Evolutionary conservation across 208 protist genomes (phyloP).

Genomic region (Acanthamoeba culbertsoni): DNA sequence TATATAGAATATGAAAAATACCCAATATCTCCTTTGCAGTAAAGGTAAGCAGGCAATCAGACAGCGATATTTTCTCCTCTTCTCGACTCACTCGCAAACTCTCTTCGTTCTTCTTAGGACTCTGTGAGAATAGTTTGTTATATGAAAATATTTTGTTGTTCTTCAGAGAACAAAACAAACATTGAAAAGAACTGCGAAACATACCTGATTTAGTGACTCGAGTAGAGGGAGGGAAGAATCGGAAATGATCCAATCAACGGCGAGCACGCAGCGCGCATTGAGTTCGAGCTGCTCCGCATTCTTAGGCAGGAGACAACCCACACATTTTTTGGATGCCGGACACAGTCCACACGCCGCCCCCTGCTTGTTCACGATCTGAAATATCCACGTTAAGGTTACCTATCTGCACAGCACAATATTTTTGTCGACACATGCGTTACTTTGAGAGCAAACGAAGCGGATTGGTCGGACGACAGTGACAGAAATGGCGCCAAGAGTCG

Average conservation of each 20-base stretch:
- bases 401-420: too few species aligned
- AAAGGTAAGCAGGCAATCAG: background rate
- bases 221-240: background rate
- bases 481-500: background rate
- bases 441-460: too few species aligned
- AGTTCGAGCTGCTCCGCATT: background rate
- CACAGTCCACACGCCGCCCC: background rate
- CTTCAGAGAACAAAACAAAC: background rate
- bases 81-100: background rate
- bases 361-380: background rate
- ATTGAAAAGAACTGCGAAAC: background rate
- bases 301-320: background rate
- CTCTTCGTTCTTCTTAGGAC: background rate
- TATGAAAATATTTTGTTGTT: background rate
- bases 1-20: too few species aligned
- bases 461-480: too few species aligned
- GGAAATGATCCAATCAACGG: background rate
- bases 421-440: too few species aligned
- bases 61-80: conserved; percentile 30
- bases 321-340: background rate
- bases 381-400: too few species aligned
- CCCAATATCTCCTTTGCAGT: background rate
- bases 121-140: background rate
- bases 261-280: background rate
- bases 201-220: background rate